Percentiles rank a stretch among this genome's conserved stretches.
phyloP scores from a whole-genome alignment of 164 flowering plant genomes.

The Euptelea pleiosperma region DNA sequence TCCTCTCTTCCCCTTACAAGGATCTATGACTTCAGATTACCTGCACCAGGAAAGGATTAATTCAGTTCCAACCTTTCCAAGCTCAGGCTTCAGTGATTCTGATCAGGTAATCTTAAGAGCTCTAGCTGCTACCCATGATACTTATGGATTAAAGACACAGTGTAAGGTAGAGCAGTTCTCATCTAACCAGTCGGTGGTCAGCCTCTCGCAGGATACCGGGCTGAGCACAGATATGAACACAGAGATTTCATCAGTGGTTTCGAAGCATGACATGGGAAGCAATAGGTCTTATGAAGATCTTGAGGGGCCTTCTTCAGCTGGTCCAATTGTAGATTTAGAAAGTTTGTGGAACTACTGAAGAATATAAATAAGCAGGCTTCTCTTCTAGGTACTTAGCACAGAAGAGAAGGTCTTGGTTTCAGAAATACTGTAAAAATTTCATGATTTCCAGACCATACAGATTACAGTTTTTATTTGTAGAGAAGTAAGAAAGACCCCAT shows the following conservation, averaged over 20 bases:
- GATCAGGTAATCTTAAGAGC: constrained; percentile 20
- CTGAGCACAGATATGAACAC: constrained; percentile 39
- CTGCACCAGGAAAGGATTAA: constrained; percentile 20
- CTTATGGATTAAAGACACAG: constrained; percentile 14
- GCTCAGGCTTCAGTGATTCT: constrained; percentile 9
- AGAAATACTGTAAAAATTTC: constrained; percentile 19
- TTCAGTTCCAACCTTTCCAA: constrained; percentile 17
- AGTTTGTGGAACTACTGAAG: constrained; percentile 42
- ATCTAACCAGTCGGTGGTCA: constrained; percentile 40
- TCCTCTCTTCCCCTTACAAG: constrained; percentile 17
- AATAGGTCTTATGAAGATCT: constrained; percentile 22
- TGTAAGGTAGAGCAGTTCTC: constrained; percentile 40
- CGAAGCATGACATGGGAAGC: constrained; percentile 26
- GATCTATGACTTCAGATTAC: constrained; percentile 16
- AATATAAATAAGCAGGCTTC: neutral
- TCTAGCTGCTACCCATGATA: constrained; percentile 5
- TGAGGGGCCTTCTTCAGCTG: constrained; percentile 25
- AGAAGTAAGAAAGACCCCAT: neutral
- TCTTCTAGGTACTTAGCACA: neutral
- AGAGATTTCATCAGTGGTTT: constrained; percentile 48
- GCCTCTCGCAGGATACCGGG: constrained; percentile 49
- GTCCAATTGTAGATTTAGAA: constrained; percentile 30
- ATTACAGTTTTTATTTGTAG: constrained; percentile 2
- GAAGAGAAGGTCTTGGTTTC: neutral
- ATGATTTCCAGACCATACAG: constrained; percentile 12